Base-by-base conservation (phyloP, 768 basidiomycete genomes). In the Termitomyces sp. region DNA sequence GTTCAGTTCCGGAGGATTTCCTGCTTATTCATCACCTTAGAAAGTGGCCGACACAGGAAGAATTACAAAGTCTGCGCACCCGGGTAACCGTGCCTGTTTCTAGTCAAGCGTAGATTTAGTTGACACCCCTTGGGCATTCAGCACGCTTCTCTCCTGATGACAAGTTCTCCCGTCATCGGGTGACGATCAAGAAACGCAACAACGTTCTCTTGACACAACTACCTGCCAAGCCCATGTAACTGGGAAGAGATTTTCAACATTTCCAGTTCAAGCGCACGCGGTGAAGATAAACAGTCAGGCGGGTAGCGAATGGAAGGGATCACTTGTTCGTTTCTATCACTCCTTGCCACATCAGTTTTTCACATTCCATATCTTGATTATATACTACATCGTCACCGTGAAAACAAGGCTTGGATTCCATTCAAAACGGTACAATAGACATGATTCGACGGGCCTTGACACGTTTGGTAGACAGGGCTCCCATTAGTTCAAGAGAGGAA, bases 141-240 rank as follows among this genome's bases (percentile, higher is more conserved):
- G 96, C 96, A 16, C 94, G 97, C 43, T 98, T 98, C 76, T 98
- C 96, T 14, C 96, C 96, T 12, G 97, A 99, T 73, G 96, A 98
- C 84, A 98, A 98, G 78, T 98, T 96, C 77, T 96, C 95, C 61
- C 84, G 95, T 62, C 96, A 99, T 70, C 90, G 97, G 61, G 95
- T 98, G 61, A 97, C 94, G 5, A 88, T 98, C 70, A 98, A 98
- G 80, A 93, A 93, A 77, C 86, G 96, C 69, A 90, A 88, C 69
- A 86, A 86, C 59, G 84, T 97, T 57, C 85, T 99, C 63, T 84
- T 88, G 63, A 95, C 96, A 18, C 95, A 98, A 70, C 81, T 91
- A 20, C 95, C 96, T 30, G 76, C 82, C 56, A 94, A 93, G 74
- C 95, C 95, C 20, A 79, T 95, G 79, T 97, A 81, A 82, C 18